Evolutionary conservation across 768 basidiomycete genomes (phyloP), one percentile per base, ranked within the genome.

Genomic region (Termitomyces sp.): DNA sequence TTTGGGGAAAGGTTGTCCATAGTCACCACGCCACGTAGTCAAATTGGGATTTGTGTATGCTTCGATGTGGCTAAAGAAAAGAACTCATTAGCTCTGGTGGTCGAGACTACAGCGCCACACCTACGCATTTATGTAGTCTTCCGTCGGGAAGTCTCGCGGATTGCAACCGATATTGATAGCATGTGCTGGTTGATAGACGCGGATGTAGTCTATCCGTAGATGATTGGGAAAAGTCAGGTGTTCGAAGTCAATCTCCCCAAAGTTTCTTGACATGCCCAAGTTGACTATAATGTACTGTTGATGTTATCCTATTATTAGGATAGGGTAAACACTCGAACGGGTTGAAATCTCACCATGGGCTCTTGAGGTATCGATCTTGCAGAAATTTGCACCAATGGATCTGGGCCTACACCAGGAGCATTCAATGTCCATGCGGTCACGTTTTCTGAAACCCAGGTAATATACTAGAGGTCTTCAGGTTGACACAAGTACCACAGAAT

Each of bases 261-360:
- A 96, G 72, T 87, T 89, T 61, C 77, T 74, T 9, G 91, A 93
- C 75, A 95, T 84, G 61, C 92, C 93, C 63, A 93, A 74, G 73
- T 94, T 93, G 68, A 83, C 75, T 66, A 95, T 85, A 66, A 96
- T 72, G 69, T 92, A 91, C 90, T 92, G 69, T 68, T n/a, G 12
- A 52, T 36, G 5, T 43, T 31, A 12, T 4, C 14, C 38, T 36
- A 40, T 17, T 9, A 37, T 25, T 36, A 47, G 53, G 38, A 11
- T 48, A 17, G 47, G 15, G 25, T 25, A 0, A 34, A 34, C 31
- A 43, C 11, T 20, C 55, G 34, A n/a, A 34, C n/a, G 10, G 5
- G 36, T 45, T 5, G 20, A 43, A 17, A 54, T 48, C 82, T 53
- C 63, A 91, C 89, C 90, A 94, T 91, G 20, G 93, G 93, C 71